Percentiles rank a stretch among this genome's conserved stretches.
Evolutionary conservation across 306 rosid genomes (phyloP).

Genomic region (Mimosa pudica): DNA sequence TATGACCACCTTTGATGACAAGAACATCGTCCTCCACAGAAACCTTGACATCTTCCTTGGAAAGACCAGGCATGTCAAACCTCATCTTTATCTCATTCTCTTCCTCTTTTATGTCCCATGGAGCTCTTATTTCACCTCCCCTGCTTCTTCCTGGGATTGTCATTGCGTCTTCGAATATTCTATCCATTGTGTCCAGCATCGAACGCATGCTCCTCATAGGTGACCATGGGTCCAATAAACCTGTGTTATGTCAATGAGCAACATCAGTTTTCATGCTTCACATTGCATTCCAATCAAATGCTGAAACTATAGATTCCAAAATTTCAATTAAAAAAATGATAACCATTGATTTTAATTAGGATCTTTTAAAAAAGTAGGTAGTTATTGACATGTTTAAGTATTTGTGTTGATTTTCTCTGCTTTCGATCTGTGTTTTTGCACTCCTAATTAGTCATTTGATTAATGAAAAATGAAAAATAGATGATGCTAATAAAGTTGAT

Average conservation of each 20-base stretch:
- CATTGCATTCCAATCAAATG: neutral
- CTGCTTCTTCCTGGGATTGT: slow-evolving; percentile 48
- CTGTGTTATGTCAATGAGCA: slow-evolving; percentile 35
- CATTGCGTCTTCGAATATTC: slow-evolving; percentile 56
- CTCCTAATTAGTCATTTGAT: neutral
- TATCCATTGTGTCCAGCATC: slow-evolving; percentile 75
- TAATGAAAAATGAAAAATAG: neutral
- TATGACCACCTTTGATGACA: slow-evolving; percentile 54
- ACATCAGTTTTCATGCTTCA: neutral
- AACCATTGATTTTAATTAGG: no score
- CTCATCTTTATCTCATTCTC: slow-evolving; percentile 70
- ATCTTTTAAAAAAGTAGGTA: no score
- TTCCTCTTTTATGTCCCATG: slow-evolving; percentile 76
- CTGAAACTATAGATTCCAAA: no score
- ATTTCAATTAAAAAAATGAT: no score
- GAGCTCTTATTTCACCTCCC: slow-evolving; percentile 53
- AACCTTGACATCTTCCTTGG: slow-evolving; percentile 75
- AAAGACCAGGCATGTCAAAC: slow-evolving; percentile 89
- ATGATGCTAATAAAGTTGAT: neutral
- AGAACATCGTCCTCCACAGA: slow-evolving; percentile 66
- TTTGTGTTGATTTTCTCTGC: neutral
- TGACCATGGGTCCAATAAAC: slow-evolving; percentile 69
- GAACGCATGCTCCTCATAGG: slow-evolving; percentile 83
- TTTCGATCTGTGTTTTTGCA: neutral
- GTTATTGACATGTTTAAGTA: neutral